Evolutionary conservation across 345 rosid genomes (phyloP).

Genomic region (Eucalyptus marginata): DNA sequence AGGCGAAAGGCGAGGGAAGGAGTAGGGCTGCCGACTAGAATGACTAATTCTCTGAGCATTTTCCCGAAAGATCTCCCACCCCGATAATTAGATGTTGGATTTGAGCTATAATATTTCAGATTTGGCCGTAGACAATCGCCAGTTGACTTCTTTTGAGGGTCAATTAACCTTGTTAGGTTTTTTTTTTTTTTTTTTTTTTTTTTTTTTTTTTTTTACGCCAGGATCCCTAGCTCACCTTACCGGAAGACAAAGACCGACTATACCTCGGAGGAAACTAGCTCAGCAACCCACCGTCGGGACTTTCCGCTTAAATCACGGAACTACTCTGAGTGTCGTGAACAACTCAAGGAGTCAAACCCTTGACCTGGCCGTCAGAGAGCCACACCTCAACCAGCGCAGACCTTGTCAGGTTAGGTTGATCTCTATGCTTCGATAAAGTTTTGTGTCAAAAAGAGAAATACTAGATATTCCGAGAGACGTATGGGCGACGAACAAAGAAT

Average conservation of each 20-base stretch:
- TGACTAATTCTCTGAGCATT: not conserved
- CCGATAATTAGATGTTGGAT: not conserved
- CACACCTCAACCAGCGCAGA: too few species aligned
- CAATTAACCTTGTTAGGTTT: not conserved
- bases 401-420: not conserved
- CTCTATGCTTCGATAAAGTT: not conserved
- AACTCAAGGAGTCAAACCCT: too few species aligned
- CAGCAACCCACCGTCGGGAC: too few species aligned
- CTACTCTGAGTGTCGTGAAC: too few species aligned
- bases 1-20: not conserved
- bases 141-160: not conserved
- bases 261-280: too few species aligned
- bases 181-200: too few species aligned
- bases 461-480: not conserved
- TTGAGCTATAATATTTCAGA: not conserved
- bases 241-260: too few species aligned
- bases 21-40: not conserved
- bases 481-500: not conserved
- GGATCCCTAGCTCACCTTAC: too few species aligned
- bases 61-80: not conserved
- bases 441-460: not conserved
- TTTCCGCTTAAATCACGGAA: too few species aligned
- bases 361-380: too few species aligned
- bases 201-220: too few species aligned
- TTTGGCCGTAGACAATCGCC: too few species aligned